A percentile compares a stretch with the other conserved stretches of the same genome.
These are phyloP conservation scores for Leccinellum luteum DNA, from an alignment of 768 basidiomycete species.

Conservation along the genomic window DNA sequence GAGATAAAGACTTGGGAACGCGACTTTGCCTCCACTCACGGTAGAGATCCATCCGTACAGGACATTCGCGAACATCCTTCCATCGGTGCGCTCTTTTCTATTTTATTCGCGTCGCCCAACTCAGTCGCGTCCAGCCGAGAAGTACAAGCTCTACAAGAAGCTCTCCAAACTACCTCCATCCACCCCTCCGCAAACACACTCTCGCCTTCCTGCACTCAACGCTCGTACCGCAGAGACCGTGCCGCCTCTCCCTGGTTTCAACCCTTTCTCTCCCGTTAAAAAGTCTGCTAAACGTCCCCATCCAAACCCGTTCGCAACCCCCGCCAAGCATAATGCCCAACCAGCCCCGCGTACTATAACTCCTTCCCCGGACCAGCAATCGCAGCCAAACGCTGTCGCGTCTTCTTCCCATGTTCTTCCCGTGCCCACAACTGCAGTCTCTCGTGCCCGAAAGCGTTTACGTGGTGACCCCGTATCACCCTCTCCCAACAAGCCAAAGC, in stretches of 20 bases:
- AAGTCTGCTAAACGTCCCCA: constrained; percentile 27
- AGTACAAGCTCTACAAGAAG: constrained; percentile 81
- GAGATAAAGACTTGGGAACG: constrained; percentile 82
- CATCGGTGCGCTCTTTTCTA: constrained; percentile 51
- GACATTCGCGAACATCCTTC: constrained; percentile 63
- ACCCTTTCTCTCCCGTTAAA: constrained; percentile 81
- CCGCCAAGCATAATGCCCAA: constrained; percentile 35
- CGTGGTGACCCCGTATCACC: constrained; percentile 83
- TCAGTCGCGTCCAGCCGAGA: constrained; percentile 50
- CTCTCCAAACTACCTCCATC: constrained; percentile 50
- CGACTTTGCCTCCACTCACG: constrained; percentile 54
- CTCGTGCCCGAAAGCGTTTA: constrained; percentile 74
- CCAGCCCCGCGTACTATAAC: constrained; percentile 21
- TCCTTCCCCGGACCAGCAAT: constrained; percentile 36
- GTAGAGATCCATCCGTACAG: constrained; percentile 59
- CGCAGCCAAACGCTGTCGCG: constrained; percentile 1
- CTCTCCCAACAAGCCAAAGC: constrained; percentile 76
- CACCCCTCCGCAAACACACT: constrained; percentile 33
- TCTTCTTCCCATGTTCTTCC: constrained; percentile 19
- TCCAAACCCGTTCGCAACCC: constrained; percentile 47
- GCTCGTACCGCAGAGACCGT: constrained; percentile 52
- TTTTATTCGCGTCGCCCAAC: not conserved
- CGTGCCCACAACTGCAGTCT: constrained; percentile 44
- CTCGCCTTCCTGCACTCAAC: constrained; percentile 39
- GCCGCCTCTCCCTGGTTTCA: constrained; percentile 54